Base-by-base conservation (phyloP, 164 flowering plant species). In the Akebia trifoliata region DNA sequence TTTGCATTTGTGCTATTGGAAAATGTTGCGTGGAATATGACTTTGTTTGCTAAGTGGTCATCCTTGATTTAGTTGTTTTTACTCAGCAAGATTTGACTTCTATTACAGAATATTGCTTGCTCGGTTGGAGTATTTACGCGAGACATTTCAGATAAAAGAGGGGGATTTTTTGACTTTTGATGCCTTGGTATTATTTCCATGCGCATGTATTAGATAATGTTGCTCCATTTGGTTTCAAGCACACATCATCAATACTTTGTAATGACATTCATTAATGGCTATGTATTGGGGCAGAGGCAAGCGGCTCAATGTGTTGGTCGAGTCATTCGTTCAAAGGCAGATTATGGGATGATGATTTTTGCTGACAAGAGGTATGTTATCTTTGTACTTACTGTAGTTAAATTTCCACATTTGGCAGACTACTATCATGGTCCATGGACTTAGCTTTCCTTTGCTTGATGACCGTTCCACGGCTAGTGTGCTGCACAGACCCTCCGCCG, bases 261-360 rank as follows among this genome's bases (percentile, higher is more conserved):
- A 37, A 11, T 46, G 30, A 54, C 14, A 8, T 50, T 49, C 14
- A 47, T 24, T 54, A 32, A 52, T 66, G 55, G 35, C 43, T 47
- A 15, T 45, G 22, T 45, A 5, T 32, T 66, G 59, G 29, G 37
- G 48, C 85, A 94, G 99, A 88, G 99, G 72, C 99, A 94, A 81
- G 99, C 99, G 52, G 99, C 99, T 57, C 97, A 94, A 72, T 94
- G 99, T 68, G 99, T 94, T 22, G 99, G 99, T 29, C 81, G 97
- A 55, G 97, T 94, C 2, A 94, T 94, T 54, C 86, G 97, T 35
- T 94, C 99, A 24, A 94, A 94, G 69, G 90, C 97, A 52, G 99
- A 94, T 67, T 94, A 94, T 71, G 99, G 97, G 32, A 94, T 94
- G 99, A 94, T 94, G 99, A 94, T 90, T 57, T 94, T 94, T 81